Percentiles rank a stretch among this genome's conserved stretches.
These are phyloP conservation scores for Nyssa sinensis DNA, from an alignment of 148 eudicot species.

Conservation along the genomic window DNA sequence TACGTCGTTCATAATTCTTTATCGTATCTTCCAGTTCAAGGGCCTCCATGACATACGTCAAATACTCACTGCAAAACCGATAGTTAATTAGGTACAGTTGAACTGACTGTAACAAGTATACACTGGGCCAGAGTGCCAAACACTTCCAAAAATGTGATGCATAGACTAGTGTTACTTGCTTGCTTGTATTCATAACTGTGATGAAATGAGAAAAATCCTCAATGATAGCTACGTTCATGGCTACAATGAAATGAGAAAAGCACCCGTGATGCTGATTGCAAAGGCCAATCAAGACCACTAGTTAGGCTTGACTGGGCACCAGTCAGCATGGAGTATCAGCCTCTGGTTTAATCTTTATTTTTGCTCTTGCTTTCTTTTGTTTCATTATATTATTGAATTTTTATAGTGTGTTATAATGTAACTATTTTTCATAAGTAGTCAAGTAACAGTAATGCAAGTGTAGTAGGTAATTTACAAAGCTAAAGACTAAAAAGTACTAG, in stretches of 20 bases:
- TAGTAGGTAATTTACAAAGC: too few relatives aligned
- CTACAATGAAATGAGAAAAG: not conserved
- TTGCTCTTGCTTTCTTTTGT: not conserved
- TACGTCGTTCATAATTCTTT: slow-evolving; percentile 66
- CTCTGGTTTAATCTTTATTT: not conserved
- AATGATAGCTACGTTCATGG: not conserved
- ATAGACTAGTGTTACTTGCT: not conserved
- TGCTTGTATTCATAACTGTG: not conserved
- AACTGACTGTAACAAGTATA: not conserved
- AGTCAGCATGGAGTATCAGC: not conserved
- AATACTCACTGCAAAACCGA: slow-evolving; percentile 66
- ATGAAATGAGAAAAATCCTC: not conserved
- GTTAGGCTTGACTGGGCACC: not conserved
- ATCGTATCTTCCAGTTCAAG: slow-evolving; percentile 88
- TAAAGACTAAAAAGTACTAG: too few relatives aligned
- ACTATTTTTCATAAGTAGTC: too few relatives aligned
- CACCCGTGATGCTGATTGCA: not conserved
- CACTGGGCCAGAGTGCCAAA: not conserved
- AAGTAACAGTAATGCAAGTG: too few relatives aligned
- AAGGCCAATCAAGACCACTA: not conserved
- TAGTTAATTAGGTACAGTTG: not conserved
- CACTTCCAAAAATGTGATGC: not conserved
- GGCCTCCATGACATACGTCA: slow-evolving; percentile 78
- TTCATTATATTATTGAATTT: not conserved
- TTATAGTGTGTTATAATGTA: too few relatives aligned